phyloP scores from a whole-genome alignment of 441 rosid genomes.

The Biscutella laevigata region DNA sequence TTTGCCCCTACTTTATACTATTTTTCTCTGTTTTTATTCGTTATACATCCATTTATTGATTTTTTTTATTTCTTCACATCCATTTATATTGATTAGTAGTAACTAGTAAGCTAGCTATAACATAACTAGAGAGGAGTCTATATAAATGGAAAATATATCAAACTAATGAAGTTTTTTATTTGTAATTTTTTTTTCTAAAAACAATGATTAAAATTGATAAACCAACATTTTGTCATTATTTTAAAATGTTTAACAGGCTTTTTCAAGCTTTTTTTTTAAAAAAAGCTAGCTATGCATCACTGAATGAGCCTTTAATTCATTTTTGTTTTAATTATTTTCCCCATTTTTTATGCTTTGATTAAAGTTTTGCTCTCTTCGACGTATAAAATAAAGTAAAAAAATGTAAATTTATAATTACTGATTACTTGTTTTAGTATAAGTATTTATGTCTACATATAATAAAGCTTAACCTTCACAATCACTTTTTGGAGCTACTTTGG shows the following conservation, averaged over 20 bases:
- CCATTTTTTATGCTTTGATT: not conserved
- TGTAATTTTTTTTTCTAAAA: too few relatives aligned
- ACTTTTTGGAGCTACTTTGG: not conserved
- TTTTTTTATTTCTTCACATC: too few relatives aligned
- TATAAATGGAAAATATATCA: not conserved
- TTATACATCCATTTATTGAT: not conserved
- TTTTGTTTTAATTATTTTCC: slow-evolving; percentile 10
- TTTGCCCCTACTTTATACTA: too few relatives aligned
- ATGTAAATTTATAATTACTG: too few relatives aligned
- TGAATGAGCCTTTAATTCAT: slow-evolving; percentile 19
- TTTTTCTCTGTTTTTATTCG: slow-evolving; percentile 6
- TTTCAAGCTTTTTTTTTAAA: slow-evolving; percentile 1
- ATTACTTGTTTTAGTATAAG: too few relatives aligned
- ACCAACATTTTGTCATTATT: too few relatives aligned
- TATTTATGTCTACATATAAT: too few relatives aligned
- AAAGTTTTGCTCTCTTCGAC: not conserved
- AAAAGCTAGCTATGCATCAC: slow-evolving; percentile 11
- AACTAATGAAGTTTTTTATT: too few relatives aligned
- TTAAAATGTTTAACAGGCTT: slow-evolving; percentile 4
- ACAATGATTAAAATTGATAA: too few relatives aligned
- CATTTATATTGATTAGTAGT: too few relatives aligned
- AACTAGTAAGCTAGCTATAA: not conserved
- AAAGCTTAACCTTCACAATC: not conserved
- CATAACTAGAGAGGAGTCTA: not conserved
- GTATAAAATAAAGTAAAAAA: too few relatives aligned